A percentile compares a stretch with the other conserved stretches of the same genome.
Evolutionary conservation across 169 alveolate species (phyloP).

Genomic region (Plasmodium blacklocki): DNA sequence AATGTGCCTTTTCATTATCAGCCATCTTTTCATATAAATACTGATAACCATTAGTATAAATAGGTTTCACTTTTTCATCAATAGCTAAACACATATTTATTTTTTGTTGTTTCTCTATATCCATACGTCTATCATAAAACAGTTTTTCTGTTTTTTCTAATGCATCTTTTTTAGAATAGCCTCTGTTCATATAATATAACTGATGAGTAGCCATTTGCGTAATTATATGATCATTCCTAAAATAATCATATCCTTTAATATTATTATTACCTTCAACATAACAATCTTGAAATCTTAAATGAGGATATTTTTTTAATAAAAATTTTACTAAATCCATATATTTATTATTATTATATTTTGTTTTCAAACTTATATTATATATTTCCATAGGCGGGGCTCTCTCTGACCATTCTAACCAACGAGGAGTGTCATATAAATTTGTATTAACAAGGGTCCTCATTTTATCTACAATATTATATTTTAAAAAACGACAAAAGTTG

Average conservation of each 20-base stretch:
- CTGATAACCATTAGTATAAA: constrained; percentile 83
- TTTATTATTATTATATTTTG: constrained; percentile 79
- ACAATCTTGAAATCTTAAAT: constrained; percentile 88
- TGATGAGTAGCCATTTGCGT: constrained; percentile 77
- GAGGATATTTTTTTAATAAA: constrained; percentile 87
- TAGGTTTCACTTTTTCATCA: constrained; percentile 80
- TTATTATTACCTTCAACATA: constrained; percentile 88
- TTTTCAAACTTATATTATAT: constrained; percentile 80
- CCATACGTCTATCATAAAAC: constrained; percentile 85
- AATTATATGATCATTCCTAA: constrained; percentile 69
- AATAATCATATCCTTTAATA: constrained; percentile 81
- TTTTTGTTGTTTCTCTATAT: constrained; percentile 80
- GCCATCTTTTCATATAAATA: constrained; percentile 70
- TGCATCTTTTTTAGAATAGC: constrained; percentile 82
- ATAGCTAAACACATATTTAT: constrained; percentile 84
- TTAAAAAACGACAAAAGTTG: constrained; percentile 82
- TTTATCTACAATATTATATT: constrained; percentile 86
- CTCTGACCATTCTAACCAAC: constrained; percentile 89
- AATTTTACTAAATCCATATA: constrained; percentile 80
- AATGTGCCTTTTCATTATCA: constrained; percentile 66
- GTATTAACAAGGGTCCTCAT: constrained; percentile 85
- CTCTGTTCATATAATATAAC: constrained; percentile 79
- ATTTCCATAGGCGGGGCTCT: constrained; percentile 87
- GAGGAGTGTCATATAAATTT: constrained; percentile 83
- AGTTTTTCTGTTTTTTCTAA: constrained; percentile 81